A percentile compares a stretch with the other conserved stretches of the same genome.
Conservation (phyloP, 176 grass and related monocot species). For the Lolium perenne region DNA sequence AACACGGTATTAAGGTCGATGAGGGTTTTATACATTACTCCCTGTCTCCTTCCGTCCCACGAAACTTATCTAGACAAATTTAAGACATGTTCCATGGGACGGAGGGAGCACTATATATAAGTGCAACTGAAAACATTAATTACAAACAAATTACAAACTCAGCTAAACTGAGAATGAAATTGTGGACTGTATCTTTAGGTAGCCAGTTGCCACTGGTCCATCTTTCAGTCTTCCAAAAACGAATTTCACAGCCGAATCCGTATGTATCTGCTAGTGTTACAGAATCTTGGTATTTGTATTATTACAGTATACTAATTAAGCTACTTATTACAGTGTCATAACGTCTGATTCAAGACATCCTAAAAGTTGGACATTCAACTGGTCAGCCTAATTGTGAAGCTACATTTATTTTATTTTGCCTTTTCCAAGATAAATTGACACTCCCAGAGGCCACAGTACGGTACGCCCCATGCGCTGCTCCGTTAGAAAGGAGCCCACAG, state of each 20-base stretch:
- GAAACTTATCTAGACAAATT: too few relatives aligned
- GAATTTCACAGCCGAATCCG: not conserved
- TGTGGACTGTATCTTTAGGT: not conserved
- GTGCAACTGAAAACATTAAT: not conserved
- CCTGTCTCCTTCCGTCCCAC: too few relatives aligned
- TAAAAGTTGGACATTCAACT: slow-evolving; percentile 1
- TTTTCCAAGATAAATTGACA: not conserved
- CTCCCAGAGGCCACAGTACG: not conserved
- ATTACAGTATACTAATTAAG: not conserved
- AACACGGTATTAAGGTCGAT: not conserved
- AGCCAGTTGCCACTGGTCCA: not conserved
- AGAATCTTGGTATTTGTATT: not conserved
- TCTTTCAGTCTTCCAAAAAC: not conserved
- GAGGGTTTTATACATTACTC: not conserved
- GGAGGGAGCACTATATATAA: not conserved
- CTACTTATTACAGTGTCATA: not conserved
- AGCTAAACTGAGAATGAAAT: not conserved
- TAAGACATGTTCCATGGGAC: too few relatives aligned
- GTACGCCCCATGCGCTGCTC: not conserved
- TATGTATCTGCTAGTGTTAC: not conserved
- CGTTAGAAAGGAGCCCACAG: slow-evolving; percentile 35
- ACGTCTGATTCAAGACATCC: not conserved
- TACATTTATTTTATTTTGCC: not conserved
- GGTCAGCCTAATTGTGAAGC: not conserved
- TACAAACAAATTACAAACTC: not conserved